Conservation (phyloP, 345 rosid species). For the Hibiscus syriacus region DNA sequence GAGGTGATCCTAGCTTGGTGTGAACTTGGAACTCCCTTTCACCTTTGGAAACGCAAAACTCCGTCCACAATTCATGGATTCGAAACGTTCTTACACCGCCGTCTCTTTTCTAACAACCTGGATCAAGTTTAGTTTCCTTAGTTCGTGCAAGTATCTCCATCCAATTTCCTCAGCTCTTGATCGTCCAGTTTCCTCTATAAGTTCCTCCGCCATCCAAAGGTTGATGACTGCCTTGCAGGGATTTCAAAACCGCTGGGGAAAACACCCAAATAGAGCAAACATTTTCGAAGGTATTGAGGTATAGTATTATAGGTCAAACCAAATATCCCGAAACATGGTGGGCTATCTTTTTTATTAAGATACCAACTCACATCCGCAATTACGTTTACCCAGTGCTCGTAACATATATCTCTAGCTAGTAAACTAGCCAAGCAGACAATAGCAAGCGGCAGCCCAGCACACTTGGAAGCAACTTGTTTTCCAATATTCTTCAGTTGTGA, state of each 20-base stretch:
- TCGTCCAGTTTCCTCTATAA: neutral
- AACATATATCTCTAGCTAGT: neutral
- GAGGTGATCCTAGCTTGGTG: neutral
- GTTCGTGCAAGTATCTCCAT: slow-evolving; percentile 2
- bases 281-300: neutral
- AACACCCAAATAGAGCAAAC: slow-evolving; percentile 1
- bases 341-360: neutral
- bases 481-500: neutral
- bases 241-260: slow-evolving; percentile 6
- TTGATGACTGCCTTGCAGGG: neutral
- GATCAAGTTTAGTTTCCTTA: neutral
- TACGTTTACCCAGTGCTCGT: too few species aligned
- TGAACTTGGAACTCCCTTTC: neutral
- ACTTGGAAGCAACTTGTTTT: slow-evolving; percentile 5
- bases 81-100: neutral
- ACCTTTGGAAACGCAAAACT: neutral
- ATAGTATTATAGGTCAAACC: neutral
- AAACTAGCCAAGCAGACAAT: neutral
- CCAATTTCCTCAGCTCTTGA: neutral
- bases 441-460: slow-evolving; percentile 6
- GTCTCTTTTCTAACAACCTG: neutral
- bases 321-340: neutral
- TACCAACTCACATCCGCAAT: neutral
- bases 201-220: slow-evolving; percentile 9
- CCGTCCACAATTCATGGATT: neutral